These are phyloP conservation scores for Jackrogersella minutella DNA, from an alignment of 495 filamentous ascomycete species.

Conservation along the genomic window DNA sequence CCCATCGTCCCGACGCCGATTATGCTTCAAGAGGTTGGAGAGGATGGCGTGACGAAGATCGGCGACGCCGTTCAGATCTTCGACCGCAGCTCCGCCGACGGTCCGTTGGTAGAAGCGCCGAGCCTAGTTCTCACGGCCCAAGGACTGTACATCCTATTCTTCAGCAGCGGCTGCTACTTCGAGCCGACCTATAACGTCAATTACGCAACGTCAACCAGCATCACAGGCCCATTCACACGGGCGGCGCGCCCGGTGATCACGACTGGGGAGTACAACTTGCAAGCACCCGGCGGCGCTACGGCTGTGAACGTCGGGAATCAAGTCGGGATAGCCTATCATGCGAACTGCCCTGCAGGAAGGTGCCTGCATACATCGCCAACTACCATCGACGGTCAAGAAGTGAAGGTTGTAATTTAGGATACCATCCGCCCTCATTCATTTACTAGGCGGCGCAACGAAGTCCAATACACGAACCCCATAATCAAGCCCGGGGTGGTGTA, in stretches of 20 bases:
- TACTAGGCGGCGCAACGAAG: neutral
- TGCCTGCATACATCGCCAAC: conserved; percentile 45
- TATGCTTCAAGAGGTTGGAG: conserved; percentile 63
- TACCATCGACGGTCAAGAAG: conserved; percentile 18
- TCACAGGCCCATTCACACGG: conserved; percentile 58
- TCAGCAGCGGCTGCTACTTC: conserved; percentile 64
- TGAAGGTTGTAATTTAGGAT: conserved; percentile 21
- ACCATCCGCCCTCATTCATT: neutral
- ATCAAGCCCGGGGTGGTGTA: too few species aligned
- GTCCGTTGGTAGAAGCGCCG: conserved; percentile 69
- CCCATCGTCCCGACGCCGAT: conserved; percentile 64
- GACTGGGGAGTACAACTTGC: conserved; percentile 53
- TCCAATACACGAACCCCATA: neutral
- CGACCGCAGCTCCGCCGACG: conserved; percentile 63
- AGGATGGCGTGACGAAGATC: conserved; percentile 60
- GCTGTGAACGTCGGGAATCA: conserved; percentile 50
- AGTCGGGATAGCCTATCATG: conserved; percentile 61
- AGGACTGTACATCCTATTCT: conserved; percentile 66
- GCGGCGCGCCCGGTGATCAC: conserved; percentile 47
- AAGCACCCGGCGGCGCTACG: conserved; percentile 63
- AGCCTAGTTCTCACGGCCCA: conserved; percentile 52
- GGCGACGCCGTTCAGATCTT: conserved; percentile 63
- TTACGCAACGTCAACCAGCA: conserved; percentile 55
- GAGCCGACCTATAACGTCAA: conserved; percentile 60
- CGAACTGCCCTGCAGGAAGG: conserved; percentile 53